Percentiles rank a stretch among this genome's conserved stretches.
Conservation (phyloP, 495 filamentous ascomycete species). For the Tuber brumale region DNA sequence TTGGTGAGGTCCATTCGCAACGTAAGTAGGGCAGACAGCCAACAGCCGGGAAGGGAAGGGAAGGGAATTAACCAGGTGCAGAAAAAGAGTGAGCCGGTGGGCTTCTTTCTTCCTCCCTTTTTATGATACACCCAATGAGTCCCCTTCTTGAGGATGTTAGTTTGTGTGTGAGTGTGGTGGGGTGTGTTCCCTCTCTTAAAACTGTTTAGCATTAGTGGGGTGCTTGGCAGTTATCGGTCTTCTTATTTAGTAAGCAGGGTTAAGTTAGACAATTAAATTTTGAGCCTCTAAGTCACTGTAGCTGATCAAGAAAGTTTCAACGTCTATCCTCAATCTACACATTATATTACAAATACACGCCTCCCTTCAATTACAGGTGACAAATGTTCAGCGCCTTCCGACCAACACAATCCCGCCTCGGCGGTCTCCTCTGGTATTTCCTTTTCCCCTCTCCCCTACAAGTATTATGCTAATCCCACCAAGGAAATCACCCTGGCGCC, state of each 20-base stretch:
- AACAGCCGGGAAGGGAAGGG: background rate
- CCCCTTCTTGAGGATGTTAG: background rate
- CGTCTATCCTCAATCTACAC: conserved; percentile 7
- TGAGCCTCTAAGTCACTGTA: conserved; percentile 10
- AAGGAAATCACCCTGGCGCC: conserved; percentile 97
- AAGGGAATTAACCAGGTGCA: background rate
- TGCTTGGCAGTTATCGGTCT: background rate
- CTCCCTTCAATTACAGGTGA: conserved; percentile 23
- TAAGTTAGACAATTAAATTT: conserved; percentile 4
- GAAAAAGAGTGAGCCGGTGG: background rate
- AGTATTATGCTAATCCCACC: conserved; percentile 18
- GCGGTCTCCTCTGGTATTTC: conserved; percentile 75
- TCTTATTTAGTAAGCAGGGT: background rate
- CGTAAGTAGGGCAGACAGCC: background rate
- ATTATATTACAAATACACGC: conserved; percentile 8
- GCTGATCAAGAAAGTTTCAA: conserved; percentile 12
- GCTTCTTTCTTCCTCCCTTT: background rate
- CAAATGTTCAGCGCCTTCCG: conserved; percentile 79
- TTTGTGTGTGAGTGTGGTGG: background rate
- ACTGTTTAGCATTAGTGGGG: background rate
- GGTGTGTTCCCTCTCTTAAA: background rate
- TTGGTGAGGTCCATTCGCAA: background rate
- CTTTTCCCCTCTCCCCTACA: conserved; percentile 9
- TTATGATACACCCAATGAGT: background rate
- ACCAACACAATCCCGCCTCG: conserved; percentile 64